Percentiles rank a stretch among this genome's conserved stretches.
Conservation (phyloP, 306 rosid genomes). For the Canavalia gladiata region DNA sequence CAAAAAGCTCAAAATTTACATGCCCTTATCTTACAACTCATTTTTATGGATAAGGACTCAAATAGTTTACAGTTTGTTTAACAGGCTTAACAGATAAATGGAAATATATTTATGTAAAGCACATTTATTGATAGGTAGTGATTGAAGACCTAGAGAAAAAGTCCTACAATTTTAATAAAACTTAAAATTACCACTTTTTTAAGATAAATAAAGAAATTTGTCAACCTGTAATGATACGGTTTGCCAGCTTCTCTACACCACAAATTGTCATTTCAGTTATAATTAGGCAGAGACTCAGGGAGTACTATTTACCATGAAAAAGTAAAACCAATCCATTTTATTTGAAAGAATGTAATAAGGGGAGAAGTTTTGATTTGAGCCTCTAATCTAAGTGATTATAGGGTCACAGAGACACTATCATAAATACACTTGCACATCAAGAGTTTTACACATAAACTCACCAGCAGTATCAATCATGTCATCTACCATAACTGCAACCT, state of each 20-base stretch:
- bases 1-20: background rate
- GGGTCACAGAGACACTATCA: slow-evolving; percentile 18
- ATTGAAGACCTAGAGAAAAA: background rate
- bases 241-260: background rate
- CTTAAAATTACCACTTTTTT: slow-evolving; percentile 10
- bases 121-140: background rate
- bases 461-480: slow-evolving; percentile 99
- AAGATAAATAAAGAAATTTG: slow-evolving; percentile 9
- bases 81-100: background rate
- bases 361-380: slow-evolving; percentile 7
- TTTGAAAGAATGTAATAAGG: background rate
- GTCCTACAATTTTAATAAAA: slow-evolving; percentile 7
- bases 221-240: background rate
- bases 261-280: background rate
- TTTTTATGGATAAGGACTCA: slow-evolving; percentile 4
- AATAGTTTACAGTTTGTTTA: background rate
- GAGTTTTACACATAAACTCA: slow-evolving; percentile 49
- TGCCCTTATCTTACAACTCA: background rate
- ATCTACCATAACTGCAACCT: slow-evolving; percentile 97
- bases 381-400: slow-evolving; percentile 21
- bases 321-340: background rate
- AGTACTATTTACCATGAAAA: background rate
- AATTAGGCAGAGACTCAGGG: background rate
- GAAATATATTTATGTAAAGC: background rate
- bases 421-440: slow-evolving; percentile 20